These are phyloP conservation scores for Bretschneidera sinensis DNA, from an alignment of 345 rosid species.

Conservation along the genomic window DNA sequence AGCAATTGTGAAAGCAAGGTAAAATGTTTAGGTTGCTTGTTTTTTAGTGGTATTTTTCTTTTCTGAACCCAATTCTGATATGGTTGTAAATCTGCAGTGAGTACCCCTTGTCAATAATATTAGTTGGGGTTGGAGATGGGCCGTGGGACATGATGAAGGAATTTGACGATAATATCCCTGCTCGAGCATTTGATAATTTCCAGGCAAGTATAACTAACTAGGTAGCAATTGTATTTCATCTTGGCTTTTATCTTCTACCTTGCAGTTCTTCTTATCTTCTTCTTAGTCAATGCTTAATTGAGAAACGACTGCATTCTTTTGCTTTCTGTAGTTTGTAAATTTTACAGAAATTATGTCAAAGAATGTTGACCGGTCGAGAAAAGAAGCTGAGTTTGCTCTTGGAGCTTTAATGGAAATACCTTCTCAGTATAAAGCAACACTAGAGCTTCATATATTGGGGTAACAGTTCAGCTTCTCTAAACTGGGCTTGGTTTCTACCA, in stretches of 20 bases:
- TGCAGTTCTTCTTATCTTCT: background rate
- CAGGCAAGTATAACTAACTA: slow-evolving; percentile 27
- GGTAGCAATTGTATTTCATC: background rate
- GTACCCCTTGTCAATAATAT: slow-evolving; percentile 45
- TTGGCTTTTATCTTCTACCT: background rate
- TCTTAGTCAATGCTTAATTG: background rate
- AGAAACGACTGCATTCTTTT: background rate
- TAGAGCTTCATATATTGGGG: slow-evolving; percentile 57
- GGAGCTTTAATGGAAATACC: slow-evolving; percentile 69
- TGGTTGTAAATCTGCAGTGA: slow-evolving; percentile 27
- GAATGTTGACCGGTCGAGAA: slow-evolving; percentile 36
- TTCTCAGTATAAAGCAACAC: slow-evolving; percentile 59
- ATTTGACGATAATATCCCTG: slow-evolving; percentile 57
- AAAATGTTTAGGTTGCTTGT: slow-evolving; percentile 8
- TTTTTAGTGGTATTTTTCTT: background rate
- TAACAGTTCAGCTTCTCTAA: slow-evolving; percentile 11
- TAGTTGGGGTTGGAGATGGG: slow-evolving; percentile 63
- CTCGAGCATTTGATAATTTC: slow-evolving; percentile 55
- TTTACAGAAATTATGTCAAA: slow-evolving; percentile 64
- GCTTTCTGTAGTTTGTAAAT: slow-evolving; percentile 48
- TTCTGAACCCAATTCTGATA: background rate
- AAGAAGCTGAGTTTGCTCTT: slow-evolving; percentile 60
- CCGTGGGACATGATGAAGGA: slow-evolving; percentile 66
- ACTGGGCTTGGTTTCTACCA: background rate
- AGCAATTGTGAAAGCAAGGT: slow-evolving; percentile 56